Conservation (phyloP, 129 eudicot genomes). For the Arctium minus region DNA sequence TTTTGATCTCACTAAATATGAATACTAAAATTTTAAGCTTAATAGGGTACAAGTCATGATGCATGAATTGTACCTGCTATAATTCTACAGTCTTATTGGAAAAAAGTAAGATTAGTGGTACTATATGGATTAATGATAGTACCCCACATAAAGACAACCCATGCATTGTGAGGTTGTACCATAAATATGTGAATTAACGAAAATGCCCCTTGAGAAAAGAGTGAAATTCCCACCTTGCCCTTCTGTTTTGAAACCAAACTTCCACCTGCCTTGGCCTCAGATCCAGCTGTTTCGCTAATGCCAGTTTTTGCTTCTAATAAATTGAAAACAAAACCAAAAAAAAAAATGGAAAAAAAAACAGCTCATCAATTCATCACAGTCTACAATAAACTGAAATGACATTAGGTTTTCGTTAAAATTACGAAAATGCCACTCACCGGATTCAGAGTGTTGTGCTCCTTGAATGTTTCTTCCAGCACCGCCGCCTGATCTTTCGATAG, state of each 20-base stretch:
- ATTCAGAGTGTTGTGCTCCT: slow-evolving; percentile 71
- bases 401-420: background rate
- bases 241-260: slow-evolving; percentile 96
- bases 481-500: slow-evolving; percentile 76
- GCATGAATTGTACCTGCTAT: slow-evolving; percentile 9
- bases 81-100: slow-evolving; percentile 24
- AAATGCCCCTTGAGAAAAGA: slow-evolving; percentile 23
- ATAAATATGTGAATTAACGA: background rate
- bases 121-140: slow-evolving; percentile 22
- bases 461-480: slow-evolving; percentile 81
- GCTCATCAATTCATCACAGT: background rate
- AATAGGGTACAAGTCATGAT: slow-evolving; percentile 20
- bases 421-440: slow-evolving; percentile 68
- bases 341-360: background rate
- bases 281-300: slow-evolving; percentile 80
- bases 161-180: slow-evolving; percentile 22
- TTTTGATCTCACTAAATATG: background rate
- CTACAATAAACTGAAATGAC: background rate
- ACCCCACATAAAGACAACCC: slow-evolving; percentile 19
- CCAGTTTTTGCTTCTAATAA: slow-evolving; percentile 72
- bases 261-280: slow-evolving; percentile 93
- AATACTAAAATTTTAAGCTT: background rate
- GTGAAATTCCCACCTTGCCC: slow-evolving; percentile 70
- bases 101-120: slow-evolving; percentile 16
- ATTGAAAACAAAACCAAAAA: slow-evolving; percentile 8